Percentiles rank a stretch among this genome's conserved stretches.
Conservation (phyloP, 1,284 basidiomycete species). For the Cutaneotrichosporon sp. region DNA sequence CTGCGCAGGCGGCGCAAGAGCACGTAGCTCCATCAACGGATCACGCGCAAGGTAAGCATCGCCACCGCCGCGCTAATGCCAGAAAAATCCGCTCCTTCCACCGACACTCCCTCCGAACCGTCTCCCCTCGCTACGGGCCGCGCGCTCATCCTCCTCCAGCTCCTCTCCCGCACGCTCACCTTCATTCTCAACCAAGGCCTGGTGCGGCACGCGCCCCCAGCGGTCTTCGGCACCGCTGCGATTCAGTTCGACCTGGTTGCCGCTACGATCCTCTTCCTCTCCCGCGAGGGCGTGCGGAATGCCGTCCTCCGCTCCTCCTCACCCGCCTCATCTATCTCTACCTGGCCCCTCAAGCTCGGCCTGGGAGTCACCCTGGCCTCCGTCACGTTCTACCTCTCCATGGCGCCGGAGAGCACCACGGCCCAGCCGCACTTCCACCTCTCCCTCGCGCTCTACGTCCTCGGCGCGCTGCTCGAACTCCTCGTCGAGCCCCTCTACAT, state of each 20-base stretch:
- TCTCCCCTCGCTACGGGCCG: constrained; percentile 55
- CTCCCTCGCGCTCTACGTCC: constrained; percentile 69
- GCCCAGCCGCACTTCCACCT: constrained; percentile 65
- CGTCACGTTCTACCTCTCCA: constrained; percentile 59
- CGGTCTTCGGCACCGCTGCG: constrained; percentile 80
- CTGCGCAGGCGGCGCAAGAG: background rate
- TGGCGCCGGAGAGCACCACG: constrained; percentile 59
- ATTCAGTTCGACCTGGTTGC: constrained; percentile 84
- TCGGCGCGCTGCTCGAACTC: constrained; percentile 74
- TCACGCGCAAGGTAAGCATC: background rate
- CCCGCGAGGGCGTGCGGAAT: constrained; percentile 85
- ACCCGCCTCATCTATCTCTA: constrained; percentile 38
- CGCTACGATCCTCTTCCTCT: constrained; percentile 87
- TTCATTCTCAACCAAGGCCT: constrained; percentile 83
- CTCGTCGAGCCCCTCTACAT: constrained; percentile 82
- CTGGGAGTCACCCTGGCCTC: constrained; percentile 61
- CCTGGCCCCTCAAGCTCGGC: constrained; percentile 64
- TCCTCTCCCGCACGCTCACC: constrained; percentile 79
- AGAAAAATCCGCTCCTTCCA: background rate
- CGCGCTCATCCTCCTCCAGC: constrained; percentile 83
- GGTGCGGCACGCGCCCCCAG: constrained; percentile 79
- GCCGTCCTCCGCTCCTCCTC: constrained; percentile 61
- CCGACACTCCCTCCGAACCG: background rate
- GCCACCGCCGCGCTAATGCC: background rate
- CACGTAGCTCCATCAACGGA: too few relatives aligned